Conservation (phyloP, 2,329 filamentous ascomycete species). For the Escovopsis weberi region DNA sequence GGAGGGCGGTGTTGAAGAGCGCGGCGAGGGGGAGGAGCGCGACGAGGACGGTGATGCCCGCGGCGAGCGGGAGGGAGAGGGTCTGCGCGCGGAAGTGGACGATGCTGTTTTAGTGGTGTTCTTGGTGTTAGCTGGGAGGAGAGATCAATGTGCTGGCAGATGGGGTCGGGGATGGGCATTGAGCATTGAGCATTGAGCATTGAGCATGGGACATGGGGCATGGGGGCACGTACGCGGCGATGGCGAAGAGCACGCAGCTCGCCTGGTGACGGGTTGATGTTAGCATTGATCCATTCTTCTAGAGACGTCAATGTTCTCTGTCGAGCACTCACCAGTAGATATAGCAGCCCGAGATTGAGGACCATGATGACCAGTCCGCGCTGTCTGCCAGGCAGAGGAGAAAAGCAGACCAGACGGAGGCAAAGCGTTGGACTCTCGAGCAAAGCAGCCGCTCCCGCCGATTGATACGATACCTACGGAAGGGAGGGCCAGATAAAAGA, state of each 20-base stretch:
- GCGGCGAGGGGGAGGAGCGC: conserved; percentile 26
- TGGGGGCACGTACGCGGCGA: conserved; percentile 15
- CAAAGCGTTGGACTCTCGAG: no score
- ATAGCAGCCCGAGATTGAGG: conserved; percentile 15
- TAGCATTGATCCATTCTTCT: not conserved
- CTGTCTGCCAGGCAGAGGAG: not conserved
- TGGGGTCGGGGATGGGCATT: not conserved
- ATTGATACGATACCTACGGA: not conserved
- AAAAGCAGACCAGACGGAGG: no score
- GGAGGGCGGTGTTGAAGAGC: conserved; percentile 21
- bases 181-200: not conserved
- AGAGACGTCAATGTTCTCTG: no score
- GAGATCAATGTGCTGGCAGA: not conserved
- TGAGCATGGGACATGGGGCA: not conserved
- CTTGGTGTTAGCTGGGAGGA: no score
- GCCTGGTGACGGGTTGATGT: conserved; percentile 8
- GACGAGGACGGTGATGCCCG: conserved; percentile 20
- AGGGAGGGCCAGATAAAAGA: not conserved
- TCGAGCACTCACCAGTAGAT: conserved; percentile 15
- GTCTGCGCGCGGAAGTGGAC: conserved; percentile 23
- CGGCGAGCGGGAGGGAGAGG: conserved; percentile 27
- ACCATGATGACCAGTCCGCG: conserved; percentile 1
- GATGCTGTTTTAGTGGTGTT: conserved; percentile 14
- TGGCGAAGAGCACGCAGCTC: conserved; percentile 15
- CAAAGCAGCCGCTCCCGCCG: no score